phyloP scores from a whole-genome alignment of 352 stramenopile species.

The Phytopythium helicoides region DNA sequence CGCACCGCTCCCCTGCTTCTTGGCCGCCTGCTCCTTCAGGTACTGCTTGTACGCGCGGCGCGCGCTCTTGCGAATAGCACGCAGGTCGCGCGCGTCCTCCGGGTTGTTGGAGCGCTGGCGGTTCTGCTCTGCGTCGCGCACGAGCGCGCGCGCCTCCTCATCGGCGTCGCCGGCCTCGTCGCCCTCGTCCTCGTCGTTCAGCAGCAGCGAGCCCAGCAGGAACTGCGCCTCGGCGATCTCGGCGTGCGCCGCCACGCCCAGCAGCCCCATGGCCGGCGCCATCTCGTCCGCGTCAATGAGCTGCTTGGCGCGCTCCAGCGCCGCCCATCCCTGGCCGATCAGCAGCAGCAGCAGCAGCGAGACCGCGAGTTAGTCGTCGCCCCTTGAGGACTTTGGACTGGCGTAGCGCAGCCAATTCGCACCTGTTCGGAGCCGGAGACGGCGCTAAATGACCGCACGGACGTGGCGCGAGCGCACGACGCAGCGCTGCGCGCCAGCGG shows the following conservation, averaged over 20 bases:
- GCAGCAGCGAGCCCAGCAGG: constrained; percentile 58
- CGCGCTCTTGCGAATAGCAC: constrained; percentile 75
- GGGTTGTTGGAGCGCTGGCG: constrained; percentile 39
- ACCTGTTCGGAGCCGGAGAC: constrained; percentile 29
- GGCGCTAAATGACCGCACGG: constrained; percentile 19
- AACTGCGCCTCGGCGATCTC: constrained; percentile 76
- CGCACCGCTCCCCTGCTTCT: constrained; percentile 22
- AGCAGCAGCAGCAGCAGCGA: too few relatives aligned
- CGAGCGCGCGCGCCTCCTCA: constrained; percentile 33
- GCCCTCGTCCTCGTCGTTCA: constrained; percentile 49
- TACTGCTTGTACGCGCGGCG: constrained; percentile 78
- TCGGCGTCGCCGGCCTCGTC: constrained; percentile 35
- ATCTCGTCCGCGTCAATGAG: constrained; percentile 58
- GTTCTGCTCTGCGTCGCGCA: constrained; percentile 70
- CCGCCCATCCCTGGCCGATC: constrained; percentile 28
- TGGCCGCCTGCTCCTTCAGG: constrained; percentile 41
- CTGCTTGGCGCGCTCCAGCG: constrained; percentile 57
- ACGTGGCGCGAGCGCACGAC: background rate
- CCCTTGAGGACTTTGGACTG: background rate
- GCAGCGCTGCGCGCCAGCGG: background rate
- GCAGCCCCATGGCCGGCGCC: constrained; percentile 49
- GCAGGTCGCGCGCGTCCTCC: constrained; percentile 62
- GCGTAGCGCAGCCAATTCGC: background rate
- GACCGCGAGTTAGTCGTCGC: constrained; percentile 5
- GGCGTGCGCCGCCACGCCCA: constrained; percentile 59